These are phyloP conservation scores for Candida albicans DNA, from an alignment of 1,139 yeast genomes.

Conservation along the genomic window DNA sequence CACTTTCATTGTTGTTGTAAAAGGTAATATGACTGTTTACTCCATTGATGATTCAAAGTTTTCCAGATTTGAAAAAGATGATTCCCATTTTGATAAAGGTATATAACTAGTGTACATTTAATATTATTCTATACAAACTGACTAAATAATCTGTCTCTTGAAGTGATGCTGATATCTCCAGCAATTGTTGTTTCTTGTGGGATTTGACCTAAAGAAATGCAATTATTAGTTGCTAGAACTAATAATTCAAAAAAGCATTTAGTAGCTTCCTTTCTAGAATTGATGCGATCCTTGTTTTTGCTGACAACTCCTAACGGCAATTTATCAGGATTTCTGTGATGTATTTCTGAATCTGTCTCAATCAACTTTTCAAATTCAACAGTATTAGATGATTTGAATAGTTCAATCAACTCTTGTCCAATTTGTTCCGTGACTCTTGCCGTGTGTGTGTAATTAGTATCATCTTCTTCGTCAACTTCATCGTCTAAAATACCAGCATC, in stretches of 20 bases:
- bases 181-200: slow-evolving; percentile 41
- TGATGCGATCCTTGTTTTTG: slow-evolving; percentile 22
- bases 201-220: slow-evolving; percentile 60
- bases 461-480: slow-evolving; percentile 17
- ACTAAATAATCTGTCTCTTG: slow-evolving; percentile 51
- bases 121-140: slow-evolving; percentile 27
- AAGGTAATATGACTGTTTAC: slow-evolving; percentile 5
- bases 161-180: slow-evolving; percentile 55
- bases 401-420: slow-evolving; percentile 49
- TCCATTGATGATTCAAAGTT: slow-evolving; percentile 7
- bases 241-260: slow-evolving; percentile 79
- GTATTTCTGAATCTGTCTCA: slow-evolving; percentile 33
- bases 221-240: slow-evolving; percentile 78
- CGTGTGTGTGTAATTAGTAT: slow-evolving; percentile 15
- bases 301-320: slow-evolving; percentile 32
- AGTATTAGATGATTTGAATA: slow-evolving; percentile 22
- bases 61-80: neutral
- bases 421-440: slow-evolving; percentile 53
- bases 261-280: slow-evolving; percentile 62
- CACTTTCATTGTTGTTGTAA: slow-evolving; percentile 10
- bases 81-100: slow-evolving; percentile 13
- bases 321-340: slow-evolving; percentile 13
- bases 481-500: slow-evolving; percentile 16
- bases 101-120: slow-evolving; percentile 1
- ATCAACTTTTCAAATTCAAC: slow-evolving; percentile 44